Conservation (phyloP, 257 asterid genomes). For the Ocimum tenuiflorum region DNA sequence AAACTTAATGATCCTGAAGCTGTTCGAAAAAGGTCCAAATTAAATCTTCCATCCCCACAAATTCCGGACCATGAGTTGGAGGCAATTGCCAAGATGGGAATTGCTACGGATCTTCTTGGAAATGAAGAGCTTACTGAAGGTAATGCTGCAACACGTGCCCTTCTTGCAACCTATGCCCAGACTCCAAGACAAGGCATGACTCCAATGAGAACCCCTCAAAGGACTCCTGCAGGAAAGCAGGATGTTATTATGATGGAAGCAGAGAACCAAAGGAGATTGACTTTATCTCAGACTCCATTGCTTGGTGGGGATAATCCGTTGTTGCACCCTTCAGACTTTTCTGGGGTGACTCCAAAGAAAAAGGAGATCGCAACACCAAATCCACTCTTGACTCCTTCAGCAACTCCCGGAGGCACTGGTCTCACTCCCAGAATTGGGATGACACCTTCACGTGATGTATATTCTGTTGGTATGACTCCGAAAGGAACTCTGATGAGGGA, state of each 20-base stretch:
- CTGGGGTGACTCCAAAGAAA: conserved; percentile 97
- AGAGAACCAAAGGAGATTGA: conserved; percentile 82
- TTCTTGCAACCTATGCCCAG: conserved; percentile 81
- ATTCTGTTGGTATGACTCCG: conserved; percentile 70
- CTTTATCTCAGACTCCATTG: conserved; percentile 82
- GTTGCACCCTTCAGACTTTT: conserved; percentile 93
- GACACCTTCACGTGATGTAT: conserved; percentile 75
- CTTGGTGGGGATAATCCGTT: conserved; percentile 94
- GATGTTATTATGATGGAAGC: conserved; percentile 98
- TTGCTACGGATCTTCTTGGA: conserved; percentile 77
- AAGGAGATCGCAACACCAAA: conserved; percentile 90
- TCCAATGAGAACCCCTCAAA: conserved; percentile 80
- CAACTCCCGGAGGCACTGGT: conserved; percentile 20
- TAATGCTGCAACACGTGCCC: conserved; percentile 86
- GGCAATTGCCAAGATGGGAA: conserved; percentile 94
- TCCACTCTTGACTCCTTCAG: conserved; percentile 88
- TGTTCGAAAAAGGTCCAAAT: conserved; percentile 71
- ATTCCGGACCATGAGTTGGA: conserved; percentile 96
- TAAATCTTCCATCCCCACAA: conserved; percentile 93
- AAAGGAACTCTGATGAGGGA: conserved; percentile 93
- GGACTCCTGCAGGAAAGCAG: conserved; percentile 90
- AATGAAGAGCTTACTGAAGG: conserved; percentile 79
- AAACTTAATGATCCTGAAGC: conserved; percentile 94
- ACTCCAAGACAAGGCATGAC: conserved; percentile 87
- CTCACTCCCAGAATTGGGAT: conserved; percentile 81